These are phyloP conservation scores for Arthrobotrys pseudoclavata DNA, from an alignment of 2,329 filamentous ascomycete genomes.

Conservation along the genomic window DNA sequence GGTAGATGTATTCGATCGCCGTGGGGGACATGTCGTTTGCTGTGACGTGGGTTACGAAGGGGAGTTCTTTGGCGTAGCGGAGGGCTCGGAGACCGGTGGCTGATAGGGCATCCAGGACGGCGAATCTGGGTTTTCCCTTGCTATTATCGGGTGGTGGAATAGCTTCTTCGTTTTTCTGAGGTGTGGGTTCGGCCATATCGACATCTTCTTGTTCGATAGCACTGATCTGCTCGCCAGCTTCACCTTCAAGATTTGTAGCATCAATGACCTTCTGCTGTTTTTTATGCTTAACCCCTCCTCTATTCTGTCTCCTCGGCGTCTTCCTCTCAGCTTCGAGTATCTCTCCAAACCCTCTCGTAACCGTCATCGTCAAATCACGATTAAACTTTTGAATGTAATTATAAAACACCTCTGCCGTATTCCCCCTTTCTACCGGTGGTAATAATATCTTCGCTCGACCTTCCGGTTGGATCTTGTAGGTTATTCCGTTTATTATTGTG, in stretches of 20 bases:
- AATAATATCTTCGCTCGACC: slow-evolving; percentile 45
- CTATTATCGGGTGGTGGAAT: neutral
- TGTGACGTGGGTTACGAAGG: slow-evolving; percentile 83
- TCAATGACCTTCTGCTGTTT: slow-evolving; percentile 70
- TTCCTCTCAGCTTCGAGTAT: slow-evolving; percentile 71
- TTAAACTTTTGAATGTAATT: slow-evolving; percentile 99
- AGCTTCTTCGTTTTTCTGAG: neutral
- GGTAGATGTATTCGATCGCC: slow-evolving; percentile 82
- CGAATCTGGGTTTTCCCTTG: slow-evolving; percentile 70
- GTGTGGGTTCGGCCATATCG: slow-evolving; percentile 50
- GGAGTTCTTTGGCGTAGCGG: slow-evolving; percentile 91
- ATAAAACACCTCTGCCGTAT: slow-evolving; percentile 83
- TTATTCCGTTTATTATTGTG: slow-evolving; percentile 19
- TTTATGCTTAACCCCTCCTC: slow-evolving; percentile 65
- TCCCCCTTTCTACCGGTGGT: neutral
- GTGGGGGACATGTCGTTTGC: slow-evolving; percentile 88
- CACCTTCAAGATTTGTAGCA: slow-evolving; percentile 63
- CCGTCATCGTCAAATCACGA: slow-evolving; percentile 90
- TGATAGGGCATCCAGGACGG: slow-evolving; percentile 94
- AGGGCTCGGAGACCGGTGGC: slow-evolving; percentile 92
- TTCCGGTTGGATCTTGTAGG: slow-evolving; percentile 54
- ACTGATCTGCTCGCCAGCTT: slow-evolving; percentile 63
- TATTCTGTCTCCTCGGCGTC: slow-evolving; percentile 67
- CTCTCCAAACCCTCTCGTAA: slow-evolving; percentile 89
- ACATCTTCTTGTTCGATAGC: slow-evolving; percentile 26